Evolutionary conservation across 441 rosid genomes (phyloP), one percentile per base, ranked within the genome.

Genomic region (Capsella rubella): DNA sequence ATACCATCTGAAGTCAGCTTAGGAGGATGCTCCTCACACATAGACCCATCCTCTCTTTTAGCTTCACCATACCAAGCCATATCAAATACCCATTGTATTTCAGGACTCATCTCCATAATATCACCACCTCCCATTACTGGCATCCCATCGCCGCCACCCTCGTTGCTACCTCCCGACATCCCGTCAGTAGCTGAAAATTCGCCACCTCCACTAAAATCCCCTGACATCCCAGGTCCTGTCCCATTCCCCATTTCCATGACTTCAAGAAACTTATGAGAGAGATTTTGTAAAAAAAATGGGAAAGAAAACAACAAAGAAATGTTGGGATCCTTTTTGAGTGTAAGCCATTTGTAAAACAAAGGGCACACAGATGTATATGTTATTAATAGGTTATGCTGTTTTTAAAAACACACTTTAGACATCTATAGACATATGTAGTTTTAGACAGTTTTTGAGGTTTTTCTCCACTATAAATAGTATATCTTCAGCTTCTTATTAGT

Each of bases 11-110:
- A 79, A 59, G 78, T 65, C 43, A 79, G 2, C 55, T 74, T 74
- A 14, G 79, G 42, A 52, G 82, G 82, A 79, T 69, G 77, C 59
- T 69, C 75, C 56, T 69, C 69, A 18, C 82, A 79, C 14, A 69
- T 2, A 21, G 1, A 8, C 6, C 72, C 68, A 52, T 71, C 57
- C 0, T 0, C 1, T 45, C 57, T 71, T 34, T 8, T 0, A 59
- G 69, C 51, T 54, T 77, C 77, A 34, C 80, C 80, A 14, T 2
- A 21, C 73, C 76, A 77, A 31, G 57, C 31, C n/a, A 77, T 3
- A 0, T 71, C 58, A 65, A 25, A 58, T 42, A 58, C 0, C 76
- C 72, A 77, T 3, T n/a, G 1, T 4, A 66, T 0, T 6, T 51
- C 78, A 62, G 1, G 21, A 56, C 1, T n/a, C 12, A n/a, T 31